These are phyloP conservation scores for Bruguiera parviflora DNA, from an alignment of 345 rosid species.

Conservation along the genomic window DNA sequence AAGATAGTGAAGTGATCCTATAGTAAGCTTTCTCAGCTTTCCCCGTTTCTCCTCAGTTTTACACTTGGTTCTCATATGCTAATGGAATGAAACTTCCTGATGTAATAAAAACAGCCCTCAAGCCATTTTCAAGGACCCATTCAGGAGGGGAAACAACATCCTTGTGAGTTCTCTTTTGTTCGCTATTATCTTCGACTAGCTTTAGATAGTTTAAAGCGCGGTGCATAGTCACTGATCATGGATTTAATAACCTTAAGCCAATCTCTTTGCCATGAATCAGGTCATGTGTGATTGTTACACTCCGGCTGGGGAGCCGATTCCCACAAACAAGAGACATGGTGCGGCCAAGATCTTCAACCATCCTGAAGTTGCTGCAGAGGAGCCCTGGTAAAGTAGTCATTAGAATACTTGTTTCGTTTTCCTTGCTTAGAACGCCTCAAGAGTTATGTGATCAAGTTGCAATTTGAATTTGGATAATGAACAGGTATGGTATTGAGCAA, in stretches of 20 bases:
- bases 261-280: constrained; percentile 27
- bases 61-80: background rate
- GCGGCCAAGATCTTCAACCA: constrained; percentile 79
- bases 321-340: constrained; percentile 69
- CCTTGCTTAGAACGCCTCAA: background rate
- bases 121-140: constrained; percentile 91
- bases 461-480: background rate
- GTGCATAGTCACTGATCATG: no score
- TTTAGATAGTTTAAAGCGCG: background rate
- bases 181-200: background rate
- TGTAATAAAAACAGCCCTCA: constrained; percentile 64
- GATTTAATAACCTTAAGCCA: background rate
- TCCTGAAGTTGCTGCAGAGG: constrained; percentile 66
- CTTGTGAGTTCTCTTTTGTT: constrained; percentile 46
- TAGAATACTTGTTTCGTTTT: no score
- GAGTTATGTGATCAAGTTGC: background rate
- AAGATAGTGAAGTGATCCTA: constrained; percentile 90
- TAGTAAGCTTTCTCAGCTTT: constrained; percentile 41
- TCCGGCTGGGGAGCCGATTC: constrained; percentile 89
- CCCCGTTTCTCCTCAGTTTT: background rate
- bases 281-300: constrained; percentile 94
- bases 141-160: constrained; percentile 82
- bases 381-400: constrained; percentile 45
- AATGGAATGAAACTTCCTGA: constrained; percentile 1
- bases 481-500: constrained; percentile 83